Evolutionary conservation across 2,329 filamentous ascomycete species (phyloP).

Genomic region (Dothideomycetes sp.): DNA sequence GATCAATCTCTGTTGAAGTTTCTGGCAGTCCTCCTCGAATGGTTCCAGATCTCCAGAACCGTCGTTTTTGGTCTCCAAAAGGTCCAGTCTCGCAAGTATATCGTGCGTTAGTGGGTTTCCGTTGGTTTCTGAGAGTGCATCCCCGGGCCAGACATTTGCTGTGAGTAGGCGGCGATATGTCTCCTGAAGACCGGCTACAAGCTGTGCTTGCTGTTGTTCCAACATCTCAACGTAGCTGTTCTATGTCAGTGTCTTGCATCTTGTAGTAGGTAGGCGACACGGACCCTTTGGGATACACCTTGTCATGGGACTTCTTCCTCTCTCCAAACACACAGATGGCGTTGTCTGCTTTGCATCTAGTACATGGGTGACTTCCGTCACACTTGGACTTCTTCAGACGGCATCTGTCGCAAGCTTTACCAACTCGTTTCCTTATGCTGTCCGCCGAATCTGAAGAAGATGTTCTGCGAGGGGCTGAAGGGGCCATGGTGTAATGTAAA

Average conservation of each 20-base stretch:
- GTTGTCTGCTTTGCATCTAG: constrained; percentile 54
- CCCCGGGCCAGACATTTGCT: constrained; percentile 48
- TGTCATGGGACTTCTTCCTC: constrained; percentile 57
- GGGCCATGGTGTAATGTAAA: constrained; percentile 9
- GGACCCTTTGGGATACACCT: constrained; percentile 59
- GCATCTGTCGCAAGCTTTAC: constrained; percentile 59
- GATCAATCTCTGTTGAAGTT: constrained; percentile 47
- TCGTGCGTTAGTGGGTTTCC: constrained; percentile 56
- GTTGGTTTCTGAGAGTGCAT: constrained; percentile 42
- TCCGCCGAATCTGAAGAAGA: constrained; percentile 17
- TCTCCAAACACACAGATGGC: constrained; percentile 57
- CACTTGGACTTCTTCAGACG: constrained; percentile 61
- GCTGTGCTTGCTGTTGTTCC: constrained; percentile 54
- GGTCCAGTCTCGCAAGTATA: constrained; percentile 50
- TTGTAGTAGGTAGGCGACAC: neutral
- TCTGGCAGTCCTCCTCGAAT: constrained; percentile 51
- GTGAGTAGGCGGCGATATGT: constrained; percentile 46
- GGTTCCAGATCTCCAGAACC: constrained; percentile 35
- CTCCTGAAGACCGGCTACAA: constrained; percentile 53
- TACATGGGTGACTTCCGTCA: constrained; percentile 53
- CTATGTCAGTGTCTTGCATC: constrained; percentile 10
- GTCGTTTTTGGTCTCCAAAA: constrained; percentile 44
- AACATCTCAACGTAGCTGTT: constrained; percentile 59
- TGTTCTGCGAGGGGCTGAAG: constrained; percentile 7
- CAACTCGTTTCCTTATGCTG: constrained; percentile 51